Conservation (phyloP, 495 filamentous ascomycete species). For the Hypomontagnella submonticulosa region DNA sequence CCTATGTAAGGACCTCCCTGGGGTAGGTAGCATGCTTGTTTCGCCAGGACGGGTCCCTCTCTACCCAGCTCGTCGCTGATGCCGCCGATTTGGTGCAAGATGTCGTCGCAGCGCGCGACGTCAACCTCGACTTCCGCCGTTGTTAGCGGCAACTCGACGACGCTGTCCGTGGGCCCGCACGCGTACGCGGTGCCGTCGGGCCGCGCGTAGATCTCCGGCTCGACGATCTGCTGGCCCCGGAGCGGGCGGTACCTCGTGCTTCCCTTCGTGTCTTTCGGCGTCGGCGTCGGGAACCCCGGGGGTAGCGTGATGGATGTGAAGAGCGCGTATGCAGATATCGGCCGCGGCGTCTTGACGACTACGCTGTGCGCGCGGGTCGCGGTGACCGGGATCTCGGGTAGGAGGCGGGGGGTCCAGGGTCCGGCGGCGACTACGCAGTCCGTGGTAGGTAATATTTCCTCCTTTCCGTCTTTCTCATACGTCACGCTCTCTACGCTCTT, state of each 20-base stretch:
- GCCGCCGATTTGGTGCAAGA: constrained; percentile 74
- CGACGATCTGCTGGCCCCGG: constrained; percentile 60
- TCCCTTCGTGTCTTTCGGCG: constrained; percentile 50
- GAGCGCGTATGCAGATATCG: constrained; percentile 81
- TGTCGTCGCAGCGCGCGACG: constrained; percentile 76
- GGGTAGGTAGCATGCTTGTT: constrained; percentile 88
- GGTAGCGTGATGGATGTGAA: constrained; percentile 84
- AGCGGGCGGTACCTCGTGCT: constrained; percentile 47
- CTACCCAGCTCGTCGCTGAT: constrained; percentile 75
- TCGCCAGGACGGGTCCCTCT: constrained; percentile 73
- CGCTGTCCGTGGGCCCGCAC: constrained; percentile 76
- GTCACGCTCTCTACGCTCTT: constrained; percentile 43
- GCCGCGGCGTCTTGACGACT: constrained; percentile 67
- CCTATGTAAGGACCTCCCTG: constrained; percentile 79
- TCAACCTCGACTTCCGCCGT: constrained; percentile 80
- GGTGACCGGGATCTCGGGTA: constrained; percentile 78
- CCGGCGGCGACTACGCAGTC: constrained; percentile 74
- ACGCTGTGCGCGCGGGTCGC: constrained; percentile 84
- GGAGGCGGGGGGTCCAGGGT: constrained; percentile 80
- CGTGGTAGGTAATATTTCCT: constrained; percentile 60
- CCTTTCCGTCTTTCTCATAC: constrained; percentile 67
- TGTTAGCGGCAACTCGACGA: constrained; percentile 73
- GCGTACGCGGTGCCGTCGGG: constrained; percentile 86
- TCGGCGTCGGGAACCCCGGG: constrained; percentile 54
- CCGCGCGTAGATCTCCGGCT: constrained; percentile 89